Evolutionary conservation across 2,329 filamentous ascomycete genomes (phyloP), one percentile per base, ranked within the genome.

Genomic region (Pyrenophora teres): DNA sequence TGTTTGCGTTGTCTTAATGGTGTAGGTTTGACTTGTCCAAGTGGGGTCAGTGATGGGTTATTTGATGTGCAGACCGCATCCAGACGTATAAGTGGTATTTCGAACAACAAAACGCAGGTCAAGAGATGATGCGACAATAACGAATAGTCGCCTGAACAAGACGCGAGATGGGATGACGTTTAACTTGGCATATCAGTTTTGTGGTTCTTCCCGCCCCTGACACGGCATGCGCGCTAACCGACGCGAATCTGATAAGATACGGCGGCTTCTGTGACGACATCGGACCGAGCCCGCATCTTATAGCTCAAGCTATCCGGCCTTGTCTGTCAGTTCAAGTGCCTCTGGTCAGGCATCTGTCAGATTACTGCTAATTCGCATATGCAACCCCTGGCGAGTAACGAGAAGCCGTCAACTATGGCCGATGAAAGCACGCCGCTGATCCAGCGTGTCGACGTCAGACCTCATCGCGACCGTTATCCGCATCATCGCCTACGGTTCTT

Each of bases 381-480:
- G 56, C 32, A 50, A 51, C 52, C 56, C 51, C 40, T 35, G 27
- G 46, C 53, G 40, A 53, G 62, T 54, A 54, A 67, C 65, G 69
- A 70, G 42, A 69, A 71, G 54, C 46, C 33, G 16, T 40, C 43
- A 50, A 68, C 50, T 57, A 79, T 78, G 77, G 65, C 75, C 30
- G 71, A 77, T 70, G 87, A 90, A 76, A 78, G 77, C 50, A 88
- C 86, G 43, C 87, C 88, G 51, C 80, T 91, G 62, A 81, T 90
- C 56, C 80, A 85, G 63, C 85, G 82, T 44, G 83, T 89, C 52
- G 80, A 61, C 78, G 78, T 52, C 71, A 81, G 56, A 76, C 78
- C 53, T 77, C 78, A 63, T 78, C 85, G 61, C 86, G 68, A 72
- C 49, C 71, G 74, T 40, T 77, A 77, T 51, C 69, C 72, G 6